These are phyloP conservation scores for Glycine soja DNA, from an alignment of 306 rosid species.

Conservation along the genomic window DNA sequence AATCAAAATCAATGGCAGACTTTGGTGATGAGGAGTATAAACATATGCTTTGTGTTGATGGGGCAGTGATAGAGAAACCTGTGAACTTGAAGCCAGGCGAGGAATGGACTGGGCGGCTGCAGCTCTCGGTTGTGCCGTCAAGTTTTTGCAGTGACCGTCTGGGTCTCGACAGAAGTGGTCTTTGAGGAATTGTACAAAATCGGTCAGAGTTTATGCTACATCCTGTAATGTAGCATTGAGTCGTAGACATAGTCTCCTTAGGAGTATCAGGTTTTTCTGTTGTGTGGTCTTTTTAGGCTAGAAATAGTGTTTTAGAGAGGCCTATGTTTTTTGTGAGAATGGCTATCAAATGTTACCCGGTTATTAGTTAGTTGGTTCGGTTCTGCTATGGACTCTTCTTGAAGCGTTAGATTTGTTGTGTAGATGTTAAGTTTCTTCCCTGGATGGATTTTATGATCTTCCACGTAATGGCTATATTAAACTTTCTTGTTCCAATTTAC, in stretches of 20 bases:
- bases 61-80: conserved; percentile 82
- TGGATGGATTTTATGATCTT: conserved; percentile 9
- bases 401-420: neutral
- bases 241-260: conserved; percentile 36
- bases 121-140: conserved; percentile 81
- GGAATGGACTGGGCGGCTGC: conserved; percentile 90
- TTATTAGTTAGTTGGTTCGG: neutral
- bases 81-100: conserved; percentile 87
- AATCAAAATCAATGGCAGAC: conserved; percentile 80
- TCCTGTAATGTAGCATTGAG: conserved; percentile 23
- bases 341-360: conserved; percentile 31
- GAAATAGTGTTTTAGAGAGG: conserved; percentile 34
- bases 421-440: neutral
- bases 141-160: conserved; percentile 81
- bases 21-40: conserved; percentile 92
- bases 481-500: neutral
- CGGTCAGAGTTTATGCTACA: conserved; percentile 36
- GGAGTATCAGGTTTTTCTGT: conserved; percentile 31
- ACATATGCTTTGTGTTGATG: conserved; percentile 92
- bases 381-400: neutral
- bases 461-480: neutral
- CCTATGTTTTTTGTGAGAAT: conserved; percentile 47
- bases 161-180: conserved; percentile 57
- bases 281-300: conserved; percentile 22
- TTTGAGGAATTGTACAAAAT: conserved; percentile 56